Percentiles rank a stretch among this genome's conserved stretches.
phyloP scores from a whole-genome alignment of 169 alveolate genomes.

The Pseudocohnilembus persalinus region DNA sequence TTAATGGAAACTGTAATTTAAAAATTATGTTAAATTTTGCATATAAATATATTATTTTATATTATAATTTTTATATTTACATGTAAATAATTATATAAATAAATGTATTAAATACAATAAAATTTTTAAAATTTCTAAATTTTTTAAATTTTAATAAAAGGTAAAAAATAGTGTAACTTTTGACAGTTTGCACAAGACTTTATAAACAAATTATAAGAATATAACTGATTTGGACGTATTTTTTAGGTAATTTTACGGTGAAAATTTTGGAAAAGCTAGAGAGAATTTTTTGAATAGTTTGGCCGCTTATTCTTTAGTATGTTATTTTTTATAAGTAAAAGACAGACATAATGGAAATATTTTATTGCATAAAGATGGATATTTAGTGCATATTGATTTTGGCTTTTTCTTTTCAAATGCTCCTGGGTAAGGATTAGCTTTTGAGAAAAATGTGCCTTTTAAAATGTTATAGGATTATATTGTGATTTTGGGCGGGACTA shows the following conservation, averaged over 20 bases:
- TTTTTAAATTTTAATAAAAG: too few relatives aligned
- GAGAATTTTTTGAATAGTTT: slow-evolving; percentile 49
- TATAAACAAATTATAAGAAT: slow-evolving; percentile 21
- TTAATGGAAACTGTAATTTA: slow-evolving; percentile 65
- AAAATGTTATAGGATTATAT: slow-evolving; percentile 78
- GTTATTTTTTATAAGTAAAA: slow-evolving; percentile 85
- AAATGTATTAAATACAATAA: too few relatives aligned
- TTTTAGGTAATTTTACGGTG: slow-evolving; percentile 20
- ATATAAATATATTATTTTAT: too few relatives aligned
- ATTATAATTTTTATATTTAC: too few relatives aligned
- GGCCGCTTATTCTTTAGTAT: slow-evolving; percentile 85
- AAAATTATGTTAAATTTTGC: neutral
- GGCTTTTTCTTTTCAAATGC: slow-evolving; percentile 86
- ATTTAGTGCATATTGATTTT: slow-evolving; percentile 86
- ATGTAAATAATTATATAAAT: too few relatives aligned
- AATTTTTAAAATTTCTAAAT: too few relatives aligned
- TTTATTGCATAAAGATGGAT: slow-evolving; percentile 82
- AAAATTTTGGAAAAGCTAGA: slow-evolving; percentile 15
- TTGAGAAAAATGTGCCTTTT: slow-evolving; percentile 78
- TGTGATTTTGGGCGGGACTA: slow-evolving; percentile 80
- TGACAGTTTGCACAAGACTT: slow-evolving; percentile 61
- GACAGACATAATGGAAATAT: slow-evolving; percentile 92
- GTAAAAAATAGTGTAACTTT: slow-evolving; percentile 60
- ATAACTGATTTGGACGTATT: slow-evolving; percentile 29
- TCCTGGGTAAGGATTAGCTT: slow-evolving; percentile 78